A percentile compares a stretch with the other conserved stretches of the same genome.
Evolutionary conservation across 2,329 filamentous ascomycete genomes (phyloP).

Genomic region (Penicillium occitanis): DNA sequence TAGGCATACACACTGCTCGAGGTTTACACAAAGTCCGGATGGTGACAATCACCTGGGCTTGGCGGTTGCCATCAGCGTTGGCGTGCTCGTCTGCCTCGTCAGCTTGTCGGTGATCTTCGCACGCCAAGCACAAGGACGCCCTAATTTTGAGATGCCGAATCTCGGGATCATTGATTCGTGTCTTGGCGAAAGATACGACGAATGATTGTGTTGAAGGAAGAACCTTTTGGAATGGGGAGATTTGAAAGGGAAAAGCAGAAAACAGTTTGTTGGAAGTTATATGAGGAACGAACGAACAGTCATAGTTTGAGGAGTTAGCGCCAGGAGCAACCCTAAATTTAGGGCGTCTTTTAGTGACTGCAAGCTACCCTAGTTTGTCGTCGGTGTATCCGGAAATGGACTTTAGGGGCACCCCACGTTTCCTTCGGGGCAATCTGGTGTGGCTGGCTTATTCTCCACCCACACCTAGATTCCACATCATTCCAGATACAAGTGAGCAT

Average conservation of each 20-base stretch:
- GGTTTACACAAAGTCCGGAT: conserved; percentile 13
- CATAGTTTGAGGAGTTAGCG: background rate
- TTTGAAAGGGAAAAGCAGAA: background rate
- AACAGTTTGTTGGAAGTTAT: background rate
- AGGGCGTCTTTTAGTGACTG: background rate
- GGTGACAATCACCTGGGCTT: conserved; percentile 7
- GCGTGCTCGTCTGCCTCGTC: background rate
- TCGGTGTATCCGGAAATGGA: conserved; percentile 9
- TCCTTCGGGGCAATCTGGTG: conserved; percentile 9
- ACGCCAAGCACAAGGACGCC: conserved; percentile 10
- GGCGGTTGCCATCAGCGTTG: conserved; percentile 2
- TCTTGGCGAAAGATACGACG: background rate
- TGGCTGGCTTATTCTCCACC: conserved; percentile 10
- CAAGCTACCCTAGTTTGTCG: conserved; percentile 13
- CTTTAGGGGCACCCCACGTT: conserved; percentile 10
- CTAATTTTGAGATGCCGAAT: conserved; percentile 2
- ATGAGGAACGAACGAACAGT: background rate
- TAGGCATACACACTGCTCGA: background rate
- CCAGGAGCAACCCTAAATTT: conserved; percentile 7
- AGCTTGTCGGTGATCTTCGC: conserved; percentile 14
- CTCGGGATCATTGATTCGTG: background rate
- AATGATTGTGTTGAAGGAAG: background rate
- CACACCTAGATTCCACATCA: conserved; percentile 8
- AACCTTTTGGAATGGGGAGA: background rate
- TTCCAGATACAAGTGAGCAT: background rate